Percentiles rank a stretch among this genome's conserved stretches.
phyloP scores from a whole-genome alignment of 1,139 yeast genomes.

The Suhomyces yuchorum region DNA sequence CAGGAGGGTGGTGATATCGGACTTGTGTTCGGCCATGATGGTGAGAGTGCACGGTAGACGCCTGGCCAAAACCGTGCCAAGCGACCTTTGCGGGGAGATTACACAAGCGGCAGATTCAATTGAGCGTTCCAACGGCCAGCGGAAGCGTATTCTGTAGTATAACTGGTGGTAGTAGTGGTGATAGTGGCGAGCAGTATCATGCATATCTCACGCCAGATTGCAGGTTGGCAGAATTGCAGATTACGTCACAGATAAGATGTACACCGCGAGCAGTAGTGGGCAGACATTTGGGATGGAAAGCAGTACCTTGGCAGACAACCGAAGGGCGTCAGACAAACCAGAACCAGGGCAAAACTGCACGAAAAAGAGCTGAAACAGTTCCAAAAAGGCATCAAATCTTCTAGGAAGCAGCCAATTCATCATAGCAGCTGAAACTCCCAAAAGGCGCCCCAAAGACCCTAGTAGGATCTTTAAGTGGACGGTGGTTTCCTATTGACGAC shows the following conservation, averaged over 20 bases:
- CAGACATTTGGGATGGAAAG: too few species aligned
- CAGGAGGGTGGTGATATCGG: slow-evolving; percentile 11
- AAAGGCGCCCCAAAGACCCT: too few species aligned
- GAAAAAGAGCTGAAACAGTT: too few species aligned
- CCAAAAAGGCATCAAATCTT: too few species aligned
- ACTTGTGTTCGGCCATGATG: slow-evolving; percentile 1
- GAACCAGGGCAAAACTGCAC: too few species aligned
- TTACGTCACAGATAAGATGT: not conserved
- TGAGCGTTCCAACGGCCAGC: not conserved
- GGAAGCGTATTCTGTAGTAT: not conserved
- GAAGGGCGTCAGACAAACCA: too few species aligned
- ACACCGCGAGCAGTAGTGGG: too few species aligned
- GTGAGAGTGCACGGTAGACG: not conserved
- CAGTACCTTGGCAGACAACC: too few species aligned
- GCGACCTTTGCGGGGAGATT: not conserved
- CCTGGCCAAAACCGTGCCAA: not conserved
- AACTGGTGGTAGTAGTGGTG: not conserved
- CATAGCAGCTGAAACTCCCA: too few species aligned
- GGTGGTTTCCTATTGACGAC: too few species aligned
- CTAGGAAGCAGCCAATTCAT: too few species aligned
- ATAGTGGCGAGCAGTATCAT: not conserved
- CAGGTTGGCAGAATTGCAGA: not conserved
- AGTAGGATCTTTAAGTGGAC: too few species aligned
- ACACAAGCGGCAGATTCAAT: not conserved
- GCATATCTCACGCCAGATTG: not conserved